Evolutionary conservation across 1,284 basidiomycete species (phyloP), one percentile per base, ranked within the genome.

Genomic region (Ustilago trichophora): DNA sequence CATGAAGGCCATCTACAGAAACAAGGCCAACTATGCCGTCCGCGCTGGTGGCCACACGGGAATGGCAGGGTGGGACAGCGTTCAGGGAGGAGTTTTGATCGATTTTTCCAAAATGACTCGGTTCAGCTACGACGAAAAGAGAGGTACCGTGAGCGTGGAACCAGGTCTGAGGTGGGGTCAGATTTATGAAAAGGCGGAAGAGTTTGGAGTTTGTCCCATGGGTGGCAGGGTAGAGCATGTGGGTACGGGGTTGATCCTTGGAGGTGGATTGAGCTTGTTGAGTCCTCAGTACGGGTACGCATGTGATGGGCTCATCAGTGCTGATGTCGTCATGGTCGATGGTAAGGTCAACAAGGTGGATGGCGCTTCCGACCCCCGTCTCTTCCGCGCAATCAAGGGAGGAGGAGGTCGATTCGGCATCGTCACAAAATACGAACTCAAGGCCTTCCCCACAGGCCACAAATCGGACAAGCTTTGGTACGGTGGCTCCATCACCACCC

Each of bases 1-100:
- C 13, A 63, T 68, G 58, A 16, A 18, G 3, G 22, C 47, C 13
- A 34, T 68, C 22, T 55, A 40, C 47, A 15, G 4, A 7, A 32
- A 54, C 45, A 34, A 50, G 1, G 41, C 43, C 6, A 29, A 38
- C 18, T 73, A 73, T 38, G 71, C 71, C 13, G 56, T 75, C 11
- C 69, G 73, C 11, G 45, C 71, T 0, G 71, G 65, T 7, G 73
- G 73, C 2, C 73, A 75, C 32, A 56, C 73, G 6, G 54, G 63
- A 15, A 75, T 73, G 55, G 35, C 40, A 6, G 59, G 52, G 3
- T 72, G 64, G 55, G 60, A 73, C 44, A 50, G 43, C 33, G 50
- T 52, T 25, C 6, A 47, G 1, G 31, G 35, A 0, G 73, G 73
- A 15, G 45, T 75, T 0, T 36, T 75, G 19, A 49, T 75, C 24